Base-by-base conservation (phyloP, 192 early-diverging fungal species). In the Chytriomyces confervae region DNA sequence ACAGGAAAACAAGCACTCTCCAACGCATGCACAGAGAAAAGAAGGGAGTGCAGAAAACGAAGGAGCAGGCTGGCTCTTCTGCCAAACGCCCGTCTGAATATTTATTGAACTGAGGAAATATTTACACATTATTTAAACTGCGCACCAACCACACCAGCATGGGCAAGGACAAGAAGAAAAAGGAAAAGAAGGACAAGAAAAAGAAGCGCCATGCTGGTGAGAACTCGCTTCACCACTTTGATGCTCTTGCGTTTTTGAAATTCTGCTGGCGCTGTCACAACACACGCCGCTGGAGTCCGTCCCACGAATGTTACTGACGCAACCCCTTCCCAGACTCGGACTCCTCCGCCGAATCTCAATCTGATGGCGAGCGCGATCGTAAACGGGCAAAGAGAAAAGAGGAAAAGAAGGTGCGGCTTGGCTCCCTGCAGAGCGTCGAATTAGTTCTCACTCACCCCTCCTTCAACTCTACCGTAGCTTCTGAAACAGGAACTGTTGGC, bases 401-500 rank as follows among this genome's bases (percentile, higher is more conserved):
- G 72, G 72, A 74, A 5, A 74, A 74, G 61, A 61, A 62, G 72
- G 72, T 74, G 6, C 44, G 4, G 36, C 62, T 23, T 48, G 46
- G 18, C 11, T 46, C 44, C 9, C 13, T 5, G 47, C 66, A 6
- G 18, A 62, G 20, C 36, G 57, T 60, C 9, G 13, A 11, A n/a
- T 23, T 18, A 16, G n/a, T 43, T 29, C 70, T 6, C 7, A 27
- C 70, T 61, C 13, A 5, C 43, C 45, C 50, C 20, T 36, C 0
- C 36, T n/a, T 20, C 20, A 13, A n/a, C 53, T 57, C 53, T n/a
- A 20, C 53, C 5, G 1, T 20, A 74, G 72, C 36, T 74, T 7
- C 72, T 74, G 61, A 74, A 74, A 27, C 72, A 74, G 57, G 72
- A 74, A 27, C 57, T 74, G 7, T 61, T 24, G 8, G 72, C 63